These are phyloP conservation scores for Rhodamnia rubescens DNA, from an alignment of 345 rosid species.

Conservation along the genomic window DNA sequence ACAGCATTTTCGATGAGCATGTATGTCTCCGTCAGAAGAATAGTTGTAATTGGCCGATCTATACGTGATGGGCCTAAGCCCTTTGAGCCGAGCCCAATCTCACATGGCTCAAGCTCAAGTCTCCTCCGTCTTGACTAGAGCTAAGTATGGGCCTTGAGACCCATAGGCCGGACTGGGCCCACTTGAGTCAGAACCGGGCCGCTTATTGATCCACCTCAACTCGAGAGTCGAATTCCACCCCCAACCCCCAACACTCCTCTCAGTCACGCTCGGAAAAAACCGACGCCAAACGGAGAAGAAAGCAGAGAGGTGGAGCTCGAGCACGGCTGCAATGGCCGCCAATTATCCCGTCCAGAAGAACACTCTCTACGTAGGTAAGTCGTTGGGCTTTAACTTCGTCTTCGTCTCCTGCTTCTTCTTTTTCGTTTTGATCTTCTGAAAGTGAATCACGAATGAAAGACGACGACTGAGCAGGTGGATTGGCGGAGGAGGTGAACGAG, in stretches of 20 bases:
- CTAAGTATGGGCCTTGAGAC: neutral
- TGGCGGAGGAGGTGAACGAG: conserved; percentile 96
- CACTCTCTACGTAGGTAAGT: conserved; percentile 66
- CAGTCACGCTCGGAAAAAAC: neutral
- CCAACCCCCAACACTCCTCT: neutral
- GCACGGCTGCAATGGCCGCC: conserved; percentile 1
- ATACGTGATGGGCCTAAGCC: neutral
- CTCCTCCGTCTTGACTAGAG: neutral
- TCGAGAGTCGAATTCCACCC: neutral
- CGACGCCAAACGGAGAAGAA: neutral
- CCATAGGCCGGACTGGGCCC: neutral
- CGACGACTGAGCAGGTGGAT: conserved; percentile 25
- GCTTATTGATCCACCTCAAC: neutral
- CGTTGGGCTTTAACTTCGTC: neutral
- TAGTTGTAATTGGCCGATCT: neutral
- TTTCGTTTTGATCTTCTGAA: neutral
- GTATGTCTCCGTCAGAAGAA: neutral
- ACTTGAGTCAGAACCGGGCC: neutral
- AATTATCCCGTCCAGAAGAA: conserved; percentile 86
- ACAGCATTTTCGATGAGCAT: neutral
- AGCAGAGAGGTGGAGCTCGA: neutral
- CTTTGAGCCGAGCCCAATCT: neutral
- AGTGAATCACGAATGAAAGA: neutral
- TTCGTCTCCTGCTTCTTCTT: too few species aligned
- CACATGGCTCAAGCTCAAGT: neutral